Base-by-base conservation (phyloP, 371 early-diverging fungal species). In the Vairimorpha ceranae region DNA sequence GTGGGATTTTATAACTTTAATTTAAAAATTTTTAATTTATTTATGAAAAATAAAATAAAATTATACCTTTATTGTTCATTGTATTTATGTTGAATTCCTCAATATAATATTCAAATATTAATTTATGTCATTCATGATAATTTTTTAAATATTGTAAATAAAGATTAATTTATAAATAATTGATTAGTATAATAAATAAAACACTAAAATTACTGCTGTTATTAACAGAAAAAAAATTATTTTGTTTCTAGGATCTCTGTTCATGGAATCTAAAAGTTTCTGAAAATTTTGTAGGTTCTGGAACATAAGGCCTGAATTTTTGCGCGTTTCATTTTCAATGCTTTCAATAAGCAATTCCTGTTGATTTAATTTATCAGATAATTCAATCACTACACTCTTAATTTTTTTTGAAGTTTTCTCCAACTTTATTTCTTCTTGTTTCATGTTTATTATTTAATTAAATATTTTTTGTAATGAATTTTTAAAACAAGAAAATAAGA, bases 231-330 rank as follows among this genome's bases (percentile, higher is more conserved):
- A 38, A 0, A 36, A 15, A 29, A 74, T 74, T 33, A 74, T 66
- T 30, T 74, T 74, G 35, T 74, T 74, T 35, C 74, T 66, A 6
- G 74, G 74, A 59, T 74, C 74, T 32, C 33, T 74, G 25, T 67
- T 66, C 60, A 74, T 60, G 19, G 25, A 60, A 15, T 35, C 38
- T 33, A 74, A 21, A 19, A 65, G 35, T 0, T 51, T 59, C 46
- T 48, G 63, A 41, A 74, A 74, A 14, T 45, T 67, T 25, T 45
- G 19, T 36, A 66, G 64, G 32, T 63, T 74, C 7, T 35, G 2
- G n/a, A 66, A 12, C 32, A 74, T 32, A 19, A 43, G 23, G n/a
- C 61, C 60, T 17, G 29, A 30, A 30, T 65, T 58, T 35, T 66
- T 67, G 29, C 41, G 30, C 0, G 60, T 66, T 14, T 66, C 63